Conservation (phyloP, 2,329 filamentous ascomycete species). For the Xylariaceae sp. region DNA sequence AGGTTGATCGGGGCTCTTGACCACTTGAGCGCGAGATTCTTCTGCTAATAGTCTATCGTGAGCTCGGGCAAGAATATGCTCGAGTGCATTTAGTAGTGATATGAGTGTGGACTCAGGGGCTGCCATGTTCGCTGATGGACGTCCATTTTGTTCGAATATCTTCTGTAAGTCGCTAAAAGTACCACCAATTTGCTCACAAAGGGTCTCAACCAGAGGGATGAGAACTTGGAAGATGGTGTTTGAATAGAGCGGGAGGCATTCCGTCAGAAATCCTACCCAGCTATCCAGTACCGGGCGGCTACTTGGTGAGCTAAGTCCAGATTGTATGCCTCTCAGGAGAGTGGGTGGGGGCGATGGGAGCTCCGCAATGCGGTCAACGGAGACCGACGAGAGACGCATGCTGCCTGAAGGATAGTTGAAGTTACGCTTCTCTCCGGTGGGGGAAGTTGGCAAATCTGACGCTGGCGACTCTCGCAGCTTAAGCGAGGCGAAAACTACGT, state of each 20-base stretch:
- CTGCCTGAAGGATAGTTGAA: slow-evolving; percentile 42
- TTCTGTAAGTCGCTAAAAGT: slow-evolving; percentile 70
- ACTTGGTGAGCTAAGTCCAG: slow-evolving; percentile 71
- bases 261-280: slow-evolving; percentile 83
- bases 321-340: slow-evolving; percentile 80
- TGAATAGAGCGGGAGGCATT: slow-evolving; percentile 80
- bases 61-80: slow-evolving; percentile 82
- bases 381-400: slow-evolving; percentile 38
- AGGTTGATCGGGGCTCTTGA: slow-evolving; percentile 77
- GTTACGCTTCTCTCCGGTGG: slow-evolving; percentile 47
- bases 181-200: slow-evolving; percentile 73
- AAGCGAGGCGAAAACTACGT: slow-evolving; percentile 72
- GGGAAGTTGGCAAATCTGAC: slow-evolving; percentile 42
- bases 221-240: slow-evolving; percentile 86
- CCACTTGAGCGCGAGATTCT: slow-evolving; percentile 64
- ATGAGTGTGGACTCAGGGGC: slow-evolving; percentile 72
- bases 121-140: slow-evolving; percentile 30
- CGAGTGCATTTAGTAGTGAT: slow-evolving; percentile 86
- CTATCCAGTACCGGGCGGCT: slow-evolving; percentile 81
- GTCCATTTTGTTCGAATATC: slow-evolving; percentile 51
- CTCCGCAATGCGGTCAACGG: slow-evolving; percentile 27
- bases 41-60: slow-evolving; percentile 80
- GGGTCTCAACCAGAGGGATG: slow-evolving; percentile 84
- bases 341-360: slow-evolving; percentile 59
- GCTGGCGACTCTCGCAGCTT: slow-evolving; percentile 56